Conservation (phyloP, 371 early-diverging fungal species). For the Capillidium rhysosporum region DNA sequence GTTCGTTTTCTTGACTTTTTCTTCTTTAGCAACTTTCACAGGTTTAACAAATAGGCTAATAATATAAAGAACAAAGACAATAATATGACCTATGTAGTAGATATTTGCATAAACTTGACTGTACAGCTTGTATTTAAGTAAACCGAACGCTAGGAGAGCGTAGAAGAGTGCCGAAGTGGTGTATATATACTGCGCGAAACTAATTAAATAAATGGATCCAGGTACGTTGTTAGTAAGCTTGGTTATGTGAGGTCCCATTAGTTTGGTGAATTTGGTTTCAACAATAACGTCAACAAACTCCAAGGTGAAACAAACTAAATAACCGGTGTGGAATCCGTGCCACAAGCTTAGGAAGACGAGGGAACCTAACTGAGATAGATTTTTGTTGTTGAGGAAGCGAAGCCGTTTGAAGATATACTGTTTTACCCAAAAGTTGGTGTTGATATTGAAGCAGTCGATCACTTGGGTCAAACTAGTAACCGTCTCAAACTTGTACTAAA, state of each 20-base stretch:
- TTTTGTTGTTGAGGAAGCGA: slow-evolving; percentile 38
- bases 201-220: slow-evolving; percentile 1
- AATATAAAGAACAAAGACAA: neutral
- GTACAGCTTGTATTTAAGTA: slow-evolving; percentile 7
- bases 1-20: no score
- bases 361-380: slow-evolving; percentile 30
- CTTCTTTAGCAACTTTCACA: no score
- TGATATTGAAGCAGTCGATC: slow-evolving; percentile 43
- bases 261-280: slow-evolving; percentile 6
- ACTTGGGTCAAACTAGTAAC: slow-evolving; percentile 35
- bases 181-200: slow-evolving; percentile 8
- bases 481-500: slow-evolving; percentile 16
- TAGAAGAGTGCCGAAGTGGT: slow-evolving; percentile 12
- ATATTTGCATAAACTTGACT: slow-evolving; percentile 3
- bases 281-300: slow-evolving; percentile 37
- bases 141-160: slow-evolving; percentile 10
- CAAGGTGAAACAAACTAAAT: slow-evolving; percentile 35
- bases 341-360: slow-evolving; percentile 47
- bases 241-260: neutral
- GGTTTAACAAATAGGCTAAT: neutral
- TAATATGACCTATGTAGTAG: slow-evolving; percentile 11
- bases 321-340: slow-evolving; percentile 48
- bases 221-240: neutral
- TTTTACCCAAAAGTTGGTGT: slow-evolving; percentile 54
- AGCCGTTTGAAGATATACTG: slow-evolving; percentile 50